phyloP scores from a whole-genome alignment of 83 land plant species.

The Thuja plicata region DNA sequence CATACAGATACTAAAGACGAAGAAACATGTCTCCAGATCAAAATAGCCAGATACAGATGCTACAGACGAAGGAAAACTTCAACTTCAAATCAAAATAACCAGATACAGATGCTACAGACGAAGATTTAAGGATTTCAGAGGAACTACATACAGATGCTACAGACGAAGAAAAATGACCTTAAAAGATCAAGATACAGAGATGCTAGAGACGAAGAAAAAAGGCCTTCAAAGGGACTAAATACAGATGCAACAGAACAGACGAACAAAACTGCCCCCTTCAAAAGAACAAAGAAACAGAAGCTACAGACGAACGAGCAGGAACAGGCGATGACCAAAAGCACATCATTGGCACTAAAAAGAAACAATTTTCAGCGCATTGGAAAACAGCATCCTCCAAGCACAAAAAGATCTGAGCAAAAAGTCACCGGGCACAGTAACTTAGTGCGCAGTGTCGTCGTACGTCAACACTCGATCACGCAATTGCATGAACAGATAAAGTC shows the following conservation, averaged over 20 bases:
- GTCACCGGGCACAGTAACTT: not conserved
- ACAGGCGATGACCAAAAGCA: not conserved
- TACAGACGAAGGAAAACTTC: no score
- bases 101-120: not conserved
- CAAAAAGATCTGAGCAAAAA: not conserved
- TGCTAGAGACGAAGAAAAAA: no score
- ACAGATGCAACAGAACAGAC: not conserved
- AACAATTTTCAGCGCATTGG: not conserved
- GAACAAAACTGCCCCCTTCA: not conserved
- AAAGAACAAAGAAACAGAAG: no score
- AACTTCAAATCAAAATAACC: not conserved
- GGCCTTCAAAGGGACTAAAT: no score
- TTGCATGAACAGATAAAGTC: no score
- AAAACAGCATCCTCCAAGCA: not conserved
- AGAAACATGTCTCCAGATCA: no score
- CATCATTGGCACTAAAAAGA: not conserved
- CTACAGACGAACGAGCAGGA: not conserved
- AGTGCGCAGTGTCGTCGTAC: not conserved
- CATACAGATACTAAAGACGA: not conserved
- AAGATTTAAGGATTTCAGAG: no score
- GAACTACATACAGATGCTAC: no score
- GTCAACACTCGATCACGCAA: no score
- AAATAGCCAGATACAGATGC: no score
- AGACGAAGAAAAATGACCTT: no score
- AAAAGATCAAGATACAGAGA: no score